Percentiles rank a stretch among this genome's conserved stretches.
These are phyloP conservation scores for Colletotrichum karsti DNA, from an alignment of 2,329 filamentous ascomycete species.

Conservation along the genomic window DNA sequence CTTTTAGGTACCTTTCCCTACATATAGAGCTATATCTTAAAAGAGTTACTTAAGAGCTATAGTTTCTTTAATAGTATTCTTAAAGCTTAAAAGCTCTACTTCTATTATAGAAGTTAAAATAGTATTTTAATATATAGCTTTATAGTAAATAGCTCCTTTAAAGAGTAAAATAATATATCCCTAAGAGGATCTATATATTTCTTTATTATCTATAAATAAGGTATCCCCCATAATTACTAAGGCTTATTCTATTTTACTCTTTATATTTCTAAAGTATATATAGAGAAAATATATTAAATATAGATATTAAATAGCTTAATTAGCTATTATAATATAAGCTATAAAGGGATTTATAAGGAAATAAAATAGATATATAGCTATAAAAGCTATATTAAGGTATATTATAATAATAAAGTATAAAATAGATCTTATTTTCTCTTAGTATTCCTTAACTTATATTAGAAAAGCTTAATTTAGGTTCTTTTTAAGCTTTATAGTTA, in stretches of 20 bases:
- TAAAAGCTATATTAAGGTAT: background rate
- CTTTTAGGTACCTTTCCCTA: background rate
- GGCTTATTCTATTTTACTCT: background rate
- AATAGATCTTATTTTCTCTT: slow-evolving; percentile 11
- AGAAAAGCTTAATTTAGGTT: slow-evolving; percentile 1
- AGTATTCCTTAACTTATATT: background rate
- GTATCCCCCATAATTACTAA: background rate
- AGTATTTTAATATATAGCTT: background rate
- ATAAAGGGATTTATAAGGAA: slow-evolving; percentile 14
- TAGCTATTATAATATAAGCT: background rate
- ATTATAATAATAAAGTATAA: slow-evolving; percentile 1
- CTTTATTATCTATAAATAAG: background rate
- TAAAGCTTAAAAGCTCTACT: background rate
- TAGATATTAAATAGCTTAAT: background rate
- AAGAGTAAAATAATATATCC: background rate
- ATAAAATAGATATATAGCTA: slow-evolving; percentile 8
- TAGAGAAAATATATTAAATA: background rate
- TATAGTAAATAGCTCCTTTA: background rate
- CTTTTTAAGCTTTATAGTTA: background rate
- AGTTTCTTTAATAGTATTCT: background rate
- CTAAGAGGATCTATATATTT: background rate
- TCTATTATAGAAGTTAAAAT: background rate
- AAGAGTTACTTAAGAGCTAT: background rate
- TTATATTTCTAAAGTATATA: background rate
- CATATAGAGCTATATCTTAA: background rate